phyloP scores from a whole-genome alignment of 1,284 basidiomycete species.

The Ceratorhiza oryzae-sativae region DNA sequence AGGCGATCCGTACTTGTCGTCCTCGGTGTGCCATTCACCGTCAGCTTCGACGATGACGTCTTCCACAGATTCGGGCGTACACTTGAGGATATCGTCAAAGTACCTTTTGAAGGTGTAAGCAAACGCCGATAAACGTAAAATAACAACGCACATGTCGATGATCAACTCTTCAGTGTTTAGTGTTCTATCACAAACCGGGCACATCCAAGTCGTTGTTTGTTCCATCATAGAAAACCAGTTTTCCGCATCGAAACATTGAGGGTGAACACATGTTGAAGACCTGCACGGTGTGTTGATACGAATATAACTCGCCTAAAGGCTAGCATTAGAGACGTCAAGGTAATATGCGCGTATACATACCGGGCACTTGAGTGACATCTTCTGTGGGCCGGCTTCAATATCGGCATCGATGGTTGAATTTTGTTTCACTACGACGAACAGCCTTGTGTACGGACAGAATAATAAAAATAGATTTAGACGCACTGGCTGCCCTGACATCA shows the following conservation, averaged over 20 bases:
- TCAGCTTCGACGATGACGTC: constrained; percentile 93
- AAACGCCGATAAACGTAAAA: constrained; percentile 22
- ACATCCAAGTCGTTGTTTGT: constrained; percentile 94
- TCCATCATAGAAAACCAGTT: constrained; percentile 97
- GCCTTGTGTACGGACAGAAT: constrained; percentile 7
- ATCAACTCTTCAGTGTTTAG: constrained; percentile 84
- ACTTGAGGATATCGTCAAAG: constrained; percentile 80
- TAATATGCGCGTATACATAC: constrained; percentile 58
- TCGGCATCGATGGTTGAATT: constrained; percentile 78
- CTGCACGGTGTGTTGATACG: constrained; percentile 87
- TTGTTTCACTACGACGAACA: constrained; percentile 64
- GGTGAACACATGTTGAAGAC: constrained; percentile 84
- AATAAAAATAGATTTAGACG: constrained; percentile 45
- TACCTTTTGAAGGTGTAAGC: constrained; percentile 59
- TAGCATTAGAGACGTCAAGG: constrained; percentile 36
- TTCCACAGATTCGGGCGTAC: constrained; percentile 80
- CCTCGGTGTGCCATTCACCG: constrained; percentile 93
- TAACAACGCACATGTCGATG: constrained; percentile 81
- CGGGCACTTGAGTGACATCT: constrained; percentile 90
- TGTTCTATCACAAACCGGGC: constrained; percentile 90
- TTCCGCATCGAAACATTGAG: constrained; percentile 95
- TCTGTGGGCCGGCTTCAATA: constrained; percentile 84
- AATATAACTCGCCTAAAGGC: constrained; percentile 80
- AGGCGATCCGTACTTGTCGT: constrained; percentile 81
- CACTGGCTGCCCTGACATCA: constrained; percentile 74